Base-by-base conservation (phyloP, 768 basidiomycete species). In the Hericium coralloides region DNA sequence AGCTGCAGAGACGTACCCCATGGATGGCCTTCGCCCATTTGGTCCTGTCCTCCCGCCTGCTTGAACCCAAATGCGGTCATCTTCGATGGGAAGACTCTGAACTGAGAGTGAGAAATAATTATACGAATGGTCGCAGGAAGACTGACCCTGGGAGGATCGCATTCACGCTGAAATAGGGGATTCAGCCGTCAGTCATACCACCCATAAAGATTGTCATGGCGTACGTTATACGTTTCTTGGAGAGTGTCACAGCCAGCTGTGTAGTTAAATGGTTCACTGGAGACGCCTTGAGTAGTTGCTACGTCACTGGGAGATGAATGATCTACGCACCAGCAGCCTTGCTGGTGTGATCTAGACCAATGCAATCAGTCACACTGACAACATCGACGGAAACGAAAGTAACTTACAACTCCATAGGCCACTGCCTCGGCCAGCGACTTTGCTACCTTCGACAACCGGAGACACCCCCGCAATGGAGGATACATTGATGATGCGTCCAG, bases 391-490 rank as follows among this genome's bases (percentile, higher is more conserved):
- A n/a, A 20, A 4, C 10, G n/a, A 18, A 36, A 25, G 9, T 8
- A 17, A 81, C 88, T 57, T 60, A 92, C 89, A 92, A 64, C 83
- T 84, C 84, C 86, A 93, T 8, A 85, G 81, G 3, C 90, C 91
- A 26, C 71, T 77, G 0, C 84, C 86, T 1, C 67, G 69, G 2
- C 69, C 71, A 22, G 84, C 81, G 22, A 91, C 64, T 0, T 69
- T 57, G 54, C 66, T 62, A 7, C 76, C 75, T 66, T 83, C 81
- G 0, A 76, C 76, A 22, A 65, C 60, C 2, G 87, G 77, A 52
- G 74, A 76, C 22, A 86, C 70, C 9, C 83, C 80, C 0, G 84
- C 74, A 3, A 79, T 76, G 1, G 90, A 92, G 0, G 91, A 91
- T 63, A 92, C 85, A 67, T 92, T 92, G 68, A 93, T 84, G 12